Evolutionary conservation across 2,329 filamentous ascomycete species (phyloP), one percentile per base, ranked within the genome.

Genomic region (Apiospora aurea): DNA sequence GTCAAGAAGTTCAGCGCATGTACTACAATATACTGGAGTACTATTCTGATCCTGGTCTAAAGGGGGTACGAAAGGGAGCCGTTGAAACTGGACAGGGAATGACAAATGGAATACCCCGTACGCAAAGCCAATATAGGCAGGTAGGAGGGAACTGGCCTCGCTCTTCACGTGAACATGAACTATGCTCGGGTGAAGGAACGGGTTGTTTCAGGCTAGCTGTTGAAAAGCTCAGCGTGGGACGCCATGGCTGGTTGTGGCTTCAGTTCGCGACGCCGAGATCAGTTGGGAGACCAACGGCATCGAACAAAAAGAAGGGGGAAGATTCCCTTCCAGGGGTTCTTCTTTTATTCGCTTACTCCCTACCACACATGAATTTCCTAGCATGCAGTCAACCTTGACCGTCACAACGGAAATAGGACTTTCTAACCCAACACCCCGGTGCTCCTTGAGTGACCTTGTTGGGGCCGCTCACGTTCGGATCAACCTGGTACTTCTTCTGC

Each of bases 361-460:
- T 41, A 34, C 6, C 29, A 64, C 18, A 41, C 57, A 64, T 18
- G 57, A 21, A 64, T 41, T n/a, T n/a, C 21, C 10, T n/a, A 11
- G 18, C 10, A 64, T 64, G 18, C 34, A 41, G 13, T 41, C 18
- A 41, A n/a, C 10, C 34, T 41, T n/a, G 57, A n/a, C 18, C 10
- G 57, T 41, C 29, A 64, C 57, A 41, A 64, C 29, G 34, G 34
- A 64, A 64, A 64, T 8, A 10, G 8, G 24, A 41, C 34, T 41
- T 41, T 24, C 34, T 41, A 41, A 11, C 34, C 57, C 57, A 64
- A 64, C 57, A 41, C 57, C 57, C 57, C 57, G 34, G 11, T 64
- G 57, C n/a, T 34, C 41, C 18, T n/a, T 13, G 18, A 6, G 41
- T 10, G 57, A n/a, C 57, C 18, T 38, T 38, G 57, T 41, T 64